Percentiles rank a stretch among this genome's conserved stretches.
These are phyloP conservation scores for Sarocladium strictum DNA, from an alignment of 2,329 filamentous ascomycete genomes.

Conservation along the genomic window DNA sequence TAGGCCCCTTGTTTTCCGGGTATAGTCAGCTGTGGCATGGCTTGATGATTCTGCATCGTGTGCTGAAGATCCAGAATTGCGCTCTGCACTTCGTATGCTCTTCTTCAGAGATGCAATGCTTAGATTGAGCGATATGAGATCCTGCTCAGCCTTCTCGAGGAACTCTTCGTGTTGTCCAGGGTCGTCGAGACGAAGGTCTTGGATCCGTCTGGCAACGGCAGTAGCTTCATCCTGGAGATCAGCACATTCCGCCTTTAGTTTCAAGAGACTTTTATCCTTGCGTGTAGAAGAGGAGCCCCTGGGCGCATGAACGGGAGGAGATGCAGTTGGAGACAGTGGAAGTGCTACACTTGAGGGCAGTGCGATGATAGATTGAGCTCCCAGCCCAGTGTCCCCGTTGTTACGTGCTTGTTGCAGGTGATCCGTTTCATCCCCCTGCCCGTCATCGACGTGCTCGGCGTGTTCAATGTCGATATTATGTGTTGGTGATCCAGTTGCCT, in stretches of 20 bases:
- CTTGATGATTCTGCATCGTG: slow-evolving; percentile 9
- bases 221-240: background rate
- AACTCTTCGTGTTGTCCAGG: background rate
- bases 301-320: background rate
- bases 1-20: slow-evolving; percentile 52
- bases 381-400: background rate
- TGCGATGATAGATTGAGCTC: background rate
- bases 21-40: slow-evolving; percentile 42
- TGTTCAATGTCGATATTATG: slow-evolving; percentile 47
- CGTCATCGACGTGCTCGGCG: slow-evolving; percentile 21
- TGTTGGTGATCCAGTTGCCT: slow-evolving; percentile 21
- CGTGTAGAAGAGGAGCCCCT: background rate
- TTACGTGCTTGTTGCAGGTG: slow-evolving; percentile 7
- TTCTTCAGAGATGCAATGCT: background rate
- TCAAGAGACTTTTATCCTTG: background rate
- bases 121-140: background rate
- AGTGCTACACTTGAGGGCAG: background rate
- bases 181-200: slow-evolving; percentile 3
- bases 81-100: background rate
- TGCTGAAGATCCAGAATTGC: background rate
- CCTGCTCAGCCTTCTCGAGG: background rate
- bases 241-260: background rate
- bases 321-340: background rate
- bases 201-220: background rate
- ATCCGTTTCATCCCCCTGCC: slow-evolving; percentile 19